Percentiles rank a stretch among this genome's conserved stretches.
These are phyloP conservation scores for Saccharomycopsis synnaedendra DNA, from an alignment of 805 yeast species.

Conservation along the genomic window DNA sequence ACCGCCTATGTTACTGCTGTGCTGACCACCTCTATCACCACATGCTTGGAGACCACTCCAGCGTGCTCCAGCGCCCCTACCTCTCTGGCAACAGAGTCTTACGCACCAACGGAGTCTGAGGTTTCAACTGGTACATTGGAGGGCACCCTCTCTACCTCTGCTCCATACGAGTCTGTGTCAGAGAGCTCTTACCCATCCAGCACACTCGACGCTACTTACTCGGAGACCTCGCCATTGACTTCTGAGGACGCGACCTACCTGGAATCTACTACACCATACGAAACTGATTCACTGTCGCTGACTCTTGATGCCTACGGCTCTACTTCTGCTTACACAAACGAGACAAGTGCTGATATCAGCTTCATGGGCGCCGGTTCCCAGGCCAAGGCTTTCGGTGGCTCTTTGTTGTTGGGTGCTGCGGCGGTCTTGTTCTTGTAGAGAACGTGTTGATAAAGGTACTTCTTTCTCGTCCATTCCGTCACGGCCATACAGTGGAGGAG, in stretches of 20 bases:
- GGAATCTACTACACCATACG: not conserved
- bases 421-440: conserved; percentile 10
- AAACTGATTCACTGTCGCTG: conserved; percentile 1
- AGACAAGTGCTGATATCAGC: conserved; percentile 1
- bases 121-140: not conserved
- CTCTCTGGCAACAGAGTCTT: not conserved
- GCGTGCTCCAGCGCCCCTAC: not conserved
- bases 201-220: conserved; percentile 1
- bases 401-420: conserved; percentile 13
- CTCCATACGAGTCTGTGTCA: conserved; percentile 6
- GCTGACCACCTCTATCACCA: conserved; percentile 9
- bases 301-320: conserved; percentile 13
- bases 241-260: conserved; percentile 2
- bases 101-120: not conserved
- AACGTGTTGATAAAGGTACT: too few relatives aligned
- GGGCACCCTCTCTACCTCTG: conserved; percentile 6
- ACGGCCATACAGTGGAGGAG: too few relatives aligned
- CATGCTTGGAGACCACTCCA: conserved; percentile 4
- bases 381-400: conserved; percentile 6
- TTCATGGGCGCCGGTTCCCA: conserved; percentile 6
- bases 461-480: too few relatives aligned
- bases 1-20: conserved; percentile 16
- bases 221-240: conserved; percentile 1
- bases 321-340: conserved; percentile 1
- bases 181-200: not conserved